Base-by-base conservation (phyloP, 2,329 filamentous ascomycete species). In the Aspergillus texensis region DNA sequence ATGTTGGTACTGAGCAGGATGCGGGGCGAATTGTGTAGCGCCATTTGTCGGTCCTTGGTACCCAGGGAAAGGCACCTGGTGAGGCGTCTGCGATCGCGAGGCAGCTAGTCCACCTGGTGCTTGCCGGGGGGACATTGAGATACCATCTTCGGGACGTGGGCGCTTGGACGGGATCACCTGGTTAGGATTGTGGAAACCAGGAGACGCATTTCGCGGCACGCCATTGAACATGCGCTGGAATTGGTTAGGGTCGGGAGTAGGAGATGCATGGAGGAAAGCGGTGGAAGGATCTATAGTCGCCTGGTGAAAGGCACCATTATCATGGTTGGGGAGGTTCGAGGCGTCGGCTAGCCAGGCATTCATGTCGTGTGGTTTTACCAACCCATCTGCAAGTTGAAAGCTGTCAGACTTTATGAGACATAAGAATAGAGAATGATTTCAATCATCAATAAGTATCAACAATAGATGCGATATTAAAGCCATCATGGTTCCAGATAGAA, bases 51-150 rank as follows among this genome's bases (percentile, higher is more conserved):
- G 86, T 64, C 84, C 85, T 74, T 89, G 91, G 77, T 90, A 94
- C 68, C 88, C 88, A 32, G 89, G 83, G 71, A 89, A 94, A 58
- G 86, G 85, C 66, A 88, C 86, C 75, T 94, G 92, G 72, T 93
- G 91, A 39, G 94, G 94, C 34, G 94, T 98, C 76, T 97, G 94
- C 71, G 94, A 94, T 79, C 94, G 92, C 79, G 94, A 96, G 28
- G 88, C 88, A 56, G 92, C 91, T 34, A 93, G 80, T 80, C 91
- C 91, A 68, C 87, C 88, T 6, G 90, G 86, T 61, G 90, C 89
- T 74, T 90, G 91, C 73, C 89, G 86, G 59, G 94, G 93, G 36
- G 93, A 96, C 76, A 91, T 89, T 69, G 89, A 90, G 74, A 95
- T 85, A 74, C 89, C 94, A 78, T 97, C 94, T 79, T 96, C 93